Evolutionary conservation across 1,284 basidiomycete genomes (phyloP).

Genomic region (Ustilago esculenta): DNA sequence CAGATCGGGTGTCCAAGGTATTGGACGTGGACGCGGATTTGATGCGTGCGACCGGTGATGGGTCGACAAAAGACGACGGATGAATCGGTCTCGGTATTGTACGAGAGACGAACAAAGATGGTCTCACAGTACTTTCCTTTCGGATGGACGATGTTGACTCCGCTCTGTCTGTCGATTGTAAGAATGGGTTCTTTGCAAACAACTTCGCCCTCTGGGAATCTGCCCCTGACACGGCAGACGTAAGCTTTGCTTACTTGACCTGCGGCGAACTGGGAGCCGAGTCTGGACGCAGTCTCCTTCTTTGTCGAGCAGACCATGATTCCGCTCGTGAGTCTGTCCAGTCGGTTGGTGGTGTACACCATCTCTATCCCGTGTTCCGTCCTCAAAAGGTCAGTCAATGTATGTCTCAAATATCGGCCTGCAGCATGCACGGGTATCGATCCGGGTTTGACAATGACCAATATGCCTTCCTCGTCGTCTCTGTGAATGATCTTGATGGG

Average conservation of each 20-base stretch:
- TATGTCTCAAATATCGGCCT: slow-evolving; percentile 59
- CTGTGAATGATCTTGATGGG: slow-evolving; percentile 82
- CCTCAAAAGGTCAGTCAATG: slow-evolving; percentile 83
- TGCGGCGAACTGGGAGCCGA: slow-evolving; percentile 71
- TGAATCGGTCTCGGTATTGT: slow-evolving; percentile 82
- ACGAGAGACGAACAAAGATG: slow-evolving; percentile 84
- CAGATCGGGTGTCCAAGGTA: slow-evolving; percentile 92
- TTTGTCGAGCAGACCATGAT: slow-evolving; percentile 92
- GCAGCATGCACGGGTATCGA: slow-evolving; percentile 65
- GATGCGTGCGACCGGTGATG: slow-evolving; percentile 78
- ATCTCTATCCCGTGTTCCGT: slow-evolving; percentile 84
- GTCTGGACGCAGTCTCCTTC: slow-evolving; percentile 75
- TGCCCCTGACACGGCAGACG: slow-evolving; percentile 48
- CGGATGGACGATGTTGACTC: slow-evolving; percentile 81
- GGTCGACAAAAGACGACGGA: slow-evolving; percentile 83
- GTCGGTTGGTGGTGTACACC: slow-evolving; percentile 88
- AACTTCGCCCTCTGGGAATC: slow-evolving; percentile 75
- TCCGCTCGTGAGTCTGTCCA: slow-evolving; percentile 94
- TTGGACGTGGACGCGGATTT: slow-evolving; percentile 94
- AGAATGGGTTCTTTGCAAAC: slow-evolving; percentile 86
- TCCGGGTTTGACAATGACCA: slow-evolving; percentile 76
- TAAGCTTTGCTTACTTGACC: slow-evolving; percentile 75
- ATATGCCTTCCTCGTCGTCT: slow-evolving; percentile 81
- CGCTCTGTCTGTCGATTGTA: slow-evolving; percentile 94
- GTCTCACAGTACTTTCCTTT: slow-evolving; percentile 76